Evolutionary conservation across 441 rosid genomes (phyloP).

Genomic region (Aquilaria agallochum): DNA sequence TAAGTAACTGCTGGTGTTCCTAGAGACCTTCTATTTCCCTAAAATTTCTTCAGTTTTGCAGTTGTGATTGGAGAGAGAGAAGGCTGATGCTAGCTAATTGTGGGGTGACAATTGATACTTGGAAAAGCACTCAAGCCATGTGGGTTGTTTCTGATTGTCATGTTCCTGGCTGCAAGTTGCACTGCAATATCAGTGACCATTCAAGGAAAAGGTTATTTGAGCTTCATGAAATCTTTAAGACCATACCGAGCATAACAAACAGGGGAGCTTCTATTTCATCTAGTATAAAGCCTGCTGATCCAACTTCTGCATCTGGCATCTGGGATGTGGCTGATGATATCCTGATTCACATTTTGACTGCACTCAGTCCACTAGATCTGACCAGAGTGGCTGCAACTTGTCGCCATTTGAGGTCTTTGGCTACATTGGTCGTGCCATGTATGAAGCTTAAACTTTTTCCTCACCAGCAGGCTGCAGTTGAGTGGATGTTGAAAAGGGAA

Average conservation of each 20-base stretch:
- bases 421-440: slow-evolving; percentile 69
- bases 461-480: slow-evolving; percentile 89
- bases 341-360: slow-evolving; percentile 43
- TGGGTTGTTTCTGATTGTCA: slow-evolving; percentile 80
- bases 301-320: slow-evolving; percentile 44
- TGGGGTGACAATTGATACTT: slow-evolving; percentile 23
- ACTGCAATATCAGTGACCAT: slow-evolving; percentile 41
- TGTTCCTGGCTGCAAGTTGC: slow-evolving; percentile 69
- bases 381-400: slow-evolving; percentile 67
- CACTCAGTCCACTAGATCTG: slow-evolving; percentile 61
- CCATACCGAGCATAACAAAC: slow-evolving; percentile 51
- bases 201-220: slow-evolving; percentile 56
- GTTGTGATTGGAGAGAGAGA: slow-evolving; percentile 88
- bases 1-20: background rate
- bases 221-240: slow-evolving; percentile 76
- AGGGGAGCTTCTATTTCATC: slow-evolving; percentile 33
- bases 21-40: background rate
- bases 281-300: slow-evolving; percentile 39
- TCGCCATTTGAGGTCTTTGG: slow-evolving; percentile 65
- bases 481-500: slow-evolving; percentile 95
- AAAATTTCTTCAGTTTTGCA: slow-evolving; percentile 33
- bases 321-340: slow-evolving; percentile 75
- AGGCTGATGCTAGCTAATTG: slow-evolving; percentile 39
- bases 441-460: slow-evolving; percentile 88
- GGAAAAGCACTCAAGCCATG: slow-evolving; percentile 30